Percentiles rank a stretch among this genome's conserved stretches.
Conservation (phyloP, 176 grass and related monocot genomes). For the Pontederia crassipes region DNA sequence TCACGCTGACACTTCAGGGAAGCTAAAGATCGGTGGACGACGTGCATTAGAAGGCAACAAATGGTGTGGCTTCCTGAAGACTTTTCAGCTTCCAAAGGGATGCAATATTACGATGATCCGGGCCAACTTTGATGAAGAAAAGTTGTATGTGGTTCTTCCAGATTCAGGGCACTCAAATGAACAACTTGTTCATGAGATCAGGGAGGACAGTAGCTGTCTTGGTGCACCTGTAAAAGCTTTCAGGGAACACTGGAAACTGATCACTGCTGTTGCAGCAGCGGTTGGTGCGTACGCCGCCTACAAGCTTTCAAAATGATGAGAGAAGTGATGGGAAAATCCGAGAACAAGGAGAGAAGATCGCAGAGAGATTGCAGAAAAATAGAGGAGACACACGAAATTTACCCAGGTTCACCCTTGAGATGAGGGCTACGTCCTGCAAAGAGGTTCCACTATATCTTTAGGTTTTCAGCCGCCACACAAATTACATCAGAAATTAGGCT, state of each 20-base stretch:
- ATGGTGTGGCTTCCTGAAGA: conserved; percentile 34
- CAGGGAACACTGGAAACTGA: neutral
- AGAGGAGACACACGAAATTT: too few species aligned
- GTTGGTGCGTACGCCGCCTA: neutral
- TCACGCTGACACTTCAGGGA: conserved; percentile 16
- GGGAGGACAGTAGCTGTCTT: neutral
- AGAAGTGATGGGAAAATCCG: too few species aligned
- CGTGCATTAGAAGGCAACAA: conserved; percentile 4
- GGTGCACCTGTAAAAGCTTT: neutral
- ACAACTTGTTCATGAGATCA: neutral
- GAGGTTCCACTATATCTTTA: too few species aligned
- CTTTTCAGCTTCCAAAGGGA: conserved; percentile 17
- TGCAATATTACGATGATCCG: conserved; percentile 17
- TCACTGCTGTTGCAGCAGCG: neutral
- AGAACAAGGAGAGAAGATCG: too few species aligned
- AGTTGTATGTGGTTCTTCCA: conserved; percentile 30
- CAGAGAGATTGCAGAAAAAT: too few species aligned
- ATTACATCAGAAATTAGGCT: too few species aligned
- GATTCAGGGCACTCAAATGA: neutral
- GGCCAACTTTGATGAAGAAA: conserved; percentile 17
- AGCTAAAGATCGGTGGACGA: conserved; percentile 23
- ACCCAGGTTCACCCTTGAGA: too few species aligned
- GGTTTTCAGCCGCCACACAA: too few species aligned
- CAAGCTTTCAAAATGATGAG: neutral
- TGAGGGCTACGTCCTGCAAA: too few species aligned